Evolutionary conservation across 345 rosid genomes (phyloP).

Genomic region (Rubroshorea leprosula): DNA sequence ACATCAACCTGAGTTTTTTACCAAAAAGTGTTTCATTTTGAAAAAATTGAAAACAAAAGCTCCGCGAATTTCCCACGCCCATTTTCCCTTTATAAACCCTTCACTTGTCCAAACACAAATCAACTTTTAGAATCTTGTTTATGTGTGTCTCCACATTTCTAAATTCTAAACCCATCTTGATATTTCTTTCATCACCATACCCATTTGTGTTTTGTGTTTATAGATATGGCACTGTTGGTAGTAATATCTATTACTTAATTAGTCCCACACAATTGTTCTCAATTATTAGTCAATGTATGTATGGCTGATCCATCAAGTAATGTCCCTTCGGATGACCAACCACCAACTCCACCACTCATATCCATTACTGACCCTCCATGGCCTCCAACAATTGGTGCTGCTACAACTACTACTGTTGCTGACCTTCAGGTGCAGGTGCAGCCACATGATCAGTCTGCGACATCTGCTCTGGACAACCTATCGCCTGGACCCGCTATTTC

Average conservation of each 20-base stretch:
- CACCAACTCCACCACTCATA: conserved; percentile 13
- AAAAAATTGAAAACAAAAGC: background rate
- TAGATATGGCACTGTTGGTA: no score
- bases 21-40: background rate
- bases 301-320: conserved; percentile 22
- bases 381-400: no score
- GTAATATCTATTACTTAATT: no score
- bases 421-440: no score
- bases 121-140: no score
- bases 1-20: background rate
- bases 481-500: conserved; percentile 20
- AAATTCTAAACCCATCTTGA: no score
- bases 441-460: conserved; percentile 1
- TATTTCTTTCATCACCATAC: no score
- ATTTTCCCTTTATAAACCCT: conserved; percentile 9
- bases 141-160: no score
- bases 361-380: background rate
- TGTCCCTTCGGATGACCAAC: conserved; percentile 9
- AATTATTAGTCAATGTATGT: no score
- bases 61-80: conserved; percentile 40
- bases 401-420: no score
- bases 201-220: no score
- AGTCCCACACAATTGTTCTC: no score
- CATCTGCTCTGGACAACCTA: conserved; percentile 4
- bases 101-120: background rate